Evolutionary conservation across 768 basidiomycete genomes (phyloP).

Genomic region (Hygrocybe punicea): DNA sequence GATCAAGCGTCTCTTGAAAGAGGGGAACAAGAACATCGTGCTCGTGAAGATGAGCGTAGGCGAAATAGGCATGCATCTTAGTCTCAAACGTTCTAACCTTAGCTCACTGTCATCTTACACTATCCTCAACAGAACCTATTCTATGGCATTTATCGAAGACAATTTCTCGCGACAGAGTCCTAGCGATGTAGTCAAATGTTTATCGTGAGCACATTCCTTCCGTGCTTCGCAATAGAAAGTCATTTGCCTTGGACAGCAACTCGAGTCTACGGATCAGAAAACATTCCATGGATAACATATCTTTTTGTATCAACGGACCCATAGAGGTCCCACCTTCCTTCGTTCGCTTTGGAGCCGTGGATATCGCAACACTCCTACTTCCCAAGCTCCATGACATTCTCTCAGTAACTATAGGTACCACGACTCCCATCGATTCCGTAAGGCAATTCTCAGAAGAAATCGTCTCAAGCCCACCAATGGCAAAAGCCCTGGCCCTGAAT

Average conservation of each 20-base stretch:
- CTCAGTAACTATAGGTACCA: background rate
- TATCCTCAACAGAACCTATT: constrained; percentile 9
- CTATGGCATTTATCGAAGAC: constrained; percentile 16
- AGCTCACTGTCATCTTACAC: constrained; percentile 1
- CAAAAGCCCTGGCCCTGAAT: constrained; percentile 14
- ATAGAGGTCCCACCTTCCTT: constrained; percentile 9
- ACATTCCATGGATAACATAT: constrained; percentile 19
- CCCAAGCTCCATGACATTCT: constrained; percentile 19
- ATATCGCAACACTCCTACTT: constrained; percentile 16
- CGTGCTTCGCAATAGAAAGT: background rate
- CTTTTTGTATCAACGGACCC: constrained; percentile 14
- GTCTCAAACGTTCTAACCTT: background rate
- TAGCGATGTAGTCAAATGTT: constrained; percentile 15
- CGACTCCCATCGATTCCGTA: constrained; percentile 10
- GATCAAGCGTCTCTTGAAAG: constrained; percentile 9
- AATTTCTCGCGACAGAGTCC: constrained; percentile 10
- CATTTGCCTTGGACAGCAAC: constrained; percentile 8
- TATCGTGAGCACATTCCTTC: constrained; percentile 12
- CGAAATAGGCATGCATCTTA: constrained; percentile 14
- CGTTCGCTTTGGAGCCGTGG: constrained; percentile 13
- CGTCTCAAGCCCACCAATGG: constrained; percentile 16
- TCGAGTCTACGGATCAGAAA: constrained; percentile 17
- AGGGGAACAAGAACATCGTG: constrained; percentile 8
- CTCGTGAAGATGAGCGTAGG: constrained; percentile 10
- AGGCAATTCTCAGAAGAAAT: constrained; percentile 12